A percentile compares a stretch with the other conserved stretches of the same genome.
phyloP scores from a whole-genome alignment of 805 yeast genomes.

The Vanderwaltozyma yarrowii region DNA sequence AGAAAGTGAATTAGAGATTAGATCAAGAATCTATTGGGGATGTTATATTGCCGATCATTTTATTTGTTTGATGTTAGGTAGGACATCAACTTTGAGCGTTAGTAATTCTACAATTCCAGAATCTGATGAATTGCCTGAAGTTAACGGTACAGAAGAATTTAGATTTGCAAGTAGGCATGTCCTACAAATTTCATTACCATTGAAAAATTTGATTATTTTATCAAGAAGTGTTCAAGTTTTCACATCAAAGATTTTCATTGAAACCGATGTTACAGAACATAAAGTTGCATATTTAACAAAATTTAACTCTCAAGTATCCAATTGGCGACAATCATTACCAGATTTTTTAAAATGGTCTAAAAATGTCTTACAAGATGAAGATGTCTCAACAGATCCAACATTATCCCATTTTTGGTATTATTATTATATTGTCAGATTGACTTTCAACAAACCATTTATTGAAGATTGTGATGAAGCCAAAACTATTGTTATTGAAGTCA shows the following conservation, averaged over 20 bases:
- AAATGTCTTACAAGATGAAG: constrained; percentile 30
- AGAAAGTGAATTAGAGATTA: constrained; percentile 44
- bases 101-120: constrained; percentile 53
- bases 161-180: constrained; percentile 30
- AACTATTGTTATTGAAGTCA: constrained; percentile 20
- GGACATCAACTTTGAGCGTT: constrained; percentile 45
- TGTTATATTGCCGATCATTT: constrained; percentile 55
- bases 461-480: constrained; percentile 29
- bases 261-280: constrained; percentile 24
- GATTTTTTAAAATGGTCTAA: constrained; percentile 41
- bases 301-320: constrained; percentile 40
- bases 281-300: constrained; percentile 30
- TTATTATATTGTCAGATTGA: constrained; percentile 47
- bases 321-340: constrained; percentile 45
- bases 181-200: constrained; percentile 26
- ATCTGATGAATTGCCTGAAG: constrained; percentile 48
- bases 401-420: constrained; percentile 43
- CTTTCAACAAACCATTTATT: constrained; percentile 51
- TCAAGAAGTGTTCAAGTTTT: constrained; percentile 32
- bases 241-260: constrained; percentile 28
- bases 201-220: constrained; percentile 36
- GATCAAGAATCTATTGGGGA: constrained; percentile 59
- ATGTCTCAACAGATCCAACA: constrained; percentile 42
- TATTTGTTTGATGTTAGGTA: constrained; percentile 47
- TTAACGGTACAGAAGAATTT: constrained; percentile 53